Base-by-base conservation (phyloP, 2,329 filamentous ascomycete species). In the Diaporthe ampelina region DNA sequence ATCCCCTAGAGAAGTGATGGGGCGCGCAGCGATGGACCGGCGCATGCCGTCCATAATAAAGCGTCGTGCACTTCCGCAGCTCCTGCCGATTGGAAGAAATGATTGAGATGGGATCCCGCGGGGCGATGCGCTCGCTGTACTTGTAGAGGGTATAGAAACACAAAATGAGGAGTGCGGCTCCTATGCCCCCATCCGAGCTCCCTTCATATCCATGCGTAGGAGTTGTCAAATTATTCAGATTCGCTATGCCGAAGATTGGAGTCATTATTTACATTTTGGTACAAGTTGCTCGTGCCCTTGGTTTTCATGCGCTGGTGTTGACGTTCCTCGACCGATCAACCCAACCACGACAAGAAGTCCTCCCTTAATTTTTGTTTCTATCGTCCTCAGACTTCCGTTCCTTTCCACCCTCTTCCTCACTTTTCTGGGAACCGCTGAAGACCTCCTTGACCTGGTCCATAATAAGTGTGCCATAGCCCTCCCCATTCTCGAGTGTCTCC, bases 401-500 rank as follows among this genome's bases (percentile, higher is more conserved):
- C 56, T 76, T 76, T 15, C 75, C 75, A 3, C 67, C 77, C 24
- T 75, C 54, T 52, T 83, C 84, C 52, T 79, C 82, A 77, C 82
- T 73, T 70, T 78, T 77, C 71, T 79, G 78, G 76, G 77, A 78
- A 15, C 72, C 72, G 43, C 70, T 78, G 78, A 81, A 89, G 17
- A 90, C 90, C 76, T 91, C 89, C n/a, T 81, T 81, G 72, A 91
- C 83, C 81, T 91, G 89, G 11, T 90, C 88, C 75, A 86, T 81
- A 71, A 91, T 91, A 73, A 91, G 83, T 48, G 87, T 88, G 75
- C 86, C 87, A 79, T 90, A 86, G 4, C 89, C 89, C 78, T 87
- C 88, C 6, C 90, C 90, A 75, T 90, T 86, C 69, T 88, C 85
- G 52, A 91, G 80, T 73, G 87, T 88, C 81, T 86, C 86, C 75